Base-by-base conservation (phyloP, 108 stramenopile genomes). In the Nitzschia putrida region DNA sequence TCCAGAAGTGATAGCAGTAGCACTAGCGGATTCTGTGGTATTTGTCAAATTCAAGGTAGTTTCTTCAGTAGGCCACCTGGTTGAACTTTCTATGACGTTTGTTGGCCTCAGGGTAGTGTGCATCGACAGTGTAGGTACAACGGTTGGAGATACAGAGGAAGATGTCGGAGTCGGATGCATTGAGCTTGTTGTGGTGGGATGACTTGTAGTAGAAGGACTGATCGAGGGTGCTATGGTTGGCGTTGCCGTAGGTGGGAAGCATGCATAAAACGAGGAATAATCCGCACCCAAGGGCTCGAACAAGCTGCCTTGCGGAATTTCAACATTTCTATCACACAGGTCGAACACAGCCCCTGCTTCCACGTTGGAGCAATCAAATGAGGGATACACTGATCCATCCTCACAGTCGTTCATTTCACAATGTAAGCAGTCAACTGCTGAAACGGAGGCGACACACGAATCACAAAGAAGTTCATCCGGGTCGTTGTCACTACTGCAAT, bases 351-450 rank as follows among this genome's bases (percentile, higher is more conserved):
- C 58, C 11, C 58, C 58, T 2, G 26, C 26, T 21, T 56, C 54
- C 16, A 56, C 23, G 8, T 56, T 56, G 54, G 23, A 21, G 9
- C 58, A 59, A 40, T 59, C 38, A 59, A 59, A 59, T n/a, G 20
- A 23, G 11, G 58, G 58, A 59, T 11, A 25, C 26, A 2, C 5
- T 6, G 58, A 13, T 14, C 58, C 58, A 11, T 34, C 3, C 12
- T 25, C 38, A 20, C 58, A 59, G 9, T 59, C 3, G 13, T 59
- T 23, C 11, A 59, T 25, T 10, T 29, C 37, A 29, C 58, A 59
- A 9, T 23, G n/a, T 2, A 2, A 2, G 7, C 58, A 59, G 3
- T 1, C 37, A n/a, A 16, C 38, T 0, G 2, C 58, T 5, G 26
- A 38, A 37, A 59, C 58, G 26, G 38, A 29, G 2, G 38, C 58